Percentiles rank a stretch among this genome's conserved stretches.
These are phyloP conservation scores for Eruca vesicaria DNA, from an alignment of 441 rosid species.

Conservation along the genomic window DNA sequence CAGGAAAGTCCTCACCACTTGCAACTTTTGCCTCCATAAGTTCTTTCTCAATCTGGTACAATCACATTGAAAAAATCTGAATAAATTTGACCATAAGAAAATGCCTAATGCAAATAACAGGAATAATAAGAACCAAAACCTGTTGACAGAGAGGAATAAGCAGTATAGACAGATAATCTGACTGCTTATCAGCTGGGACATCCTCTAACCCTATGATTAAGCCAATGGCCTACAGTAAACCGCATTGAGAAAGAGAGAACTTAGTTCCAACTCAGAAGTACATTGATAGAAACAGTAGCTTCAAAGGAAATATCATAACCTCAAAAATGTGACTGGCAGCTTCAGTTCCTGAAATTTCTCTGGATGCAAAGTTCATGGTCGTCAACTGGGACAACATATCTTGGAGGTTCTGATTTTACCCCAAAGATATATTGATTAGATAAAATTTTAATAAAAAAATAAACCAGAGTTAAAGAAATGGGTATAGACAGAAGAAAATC, in stretches of 20 bases:
- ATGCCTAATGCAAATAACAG: constrained; percentile 12
- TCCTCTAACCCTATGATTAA: constrained; percentile 90
- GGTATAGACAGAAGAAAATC: not conserved
- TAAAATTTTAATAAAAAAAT: not conserved
- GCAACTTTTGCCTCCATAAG: constrained; percentile 53
- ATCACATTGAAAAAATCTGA: constrained; percentile 20
- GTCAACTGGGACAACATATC: constrained; percentile 75
- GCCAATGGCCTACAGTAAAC: constrained; percentile 74
- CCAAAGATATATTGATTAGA: constrained; percentile 8
- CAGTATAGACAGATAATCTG: constrained; percentile 81
- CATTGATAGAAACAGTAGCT: not conserved
- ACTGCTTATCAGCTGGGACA: constrained; percentile 78
- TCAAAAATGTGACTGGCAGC: constrained; percentile 90
- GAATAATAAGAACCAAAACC: constrained; percentile 43
- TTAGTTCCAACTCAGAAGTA: constrained; percentile 4
- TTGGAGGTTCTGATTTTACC: constrained; percentile 65
- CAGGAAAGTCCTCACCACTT: constrained; percentile 53
- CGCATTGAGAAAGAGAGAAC: not conserved
- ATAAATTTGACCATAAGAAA: constrained; percentile 4
- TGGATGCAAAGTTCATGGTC: constrained; percentile 45
- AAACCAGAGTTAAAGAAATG: not conserved
- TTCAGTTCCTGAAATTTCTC: constrained; percentile 68
- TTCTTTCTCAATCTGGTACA: constrained; percentile 63
- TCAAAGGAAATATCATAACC: constrained; percentile 44
- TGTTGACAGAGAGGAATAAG: constrained; percentile 89